A percentile compares a stretch with the other conserved stretches of the same genome.
Conservation (phyloP, 148 eudicot genomes). For the Cornus kousa region DNA sequence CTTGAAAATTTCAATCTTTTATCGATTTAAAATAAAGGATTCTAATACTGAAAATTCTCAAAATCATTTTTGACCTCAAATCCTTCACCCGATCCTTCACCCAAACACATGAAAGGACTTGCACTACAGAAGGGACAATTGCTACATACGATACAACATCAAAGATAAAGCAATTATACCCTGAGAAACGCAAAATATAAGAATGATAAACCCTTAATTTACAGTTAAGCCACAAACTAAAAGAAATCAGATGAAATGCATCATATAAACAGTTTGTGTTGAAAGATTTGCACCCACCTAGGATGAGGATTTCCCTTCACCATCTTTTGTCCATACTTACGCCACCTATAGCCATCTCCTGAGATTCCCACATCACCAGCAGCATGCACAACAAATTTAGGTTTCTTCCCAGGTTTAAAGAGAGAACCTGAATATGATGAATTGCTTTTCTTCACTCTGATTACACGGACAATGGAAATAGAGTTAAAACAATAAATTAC, state of each 20-base stretch:
- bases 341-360: slow-evolving; percentile 89
- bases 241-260: not conserved
- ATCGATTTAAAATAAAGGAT: too few relatives aligned
- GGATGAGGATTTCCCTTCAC: slow-evolving; percentile 86
- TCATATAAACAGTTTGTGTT: not conserved
- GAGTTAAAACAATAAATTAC: not conserved
- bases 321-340: slow-evolving; percentile 93
- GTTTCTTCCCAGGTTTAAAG: slow-evolving; percentile 60
- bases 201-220: not conserved
- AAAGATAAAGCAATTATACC: not conserved
- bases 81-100: too few relatives aligned
- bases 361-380: slow-evolving; percentile 61
- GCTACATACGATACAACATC: not conserved
- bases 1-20: too few relatives aligned
- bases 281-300: slow-evolving; percentile 41
- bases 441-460: slow-evolving; percentile 58
- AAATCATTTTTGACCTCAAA: too few relatives aligned
- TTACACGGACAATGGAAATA: slow-evolving; percentile 12
- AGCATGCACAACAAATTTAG: slow-evolving; percentile 68
- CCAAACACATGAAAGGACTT: not conserved
- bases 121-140: not conserved
- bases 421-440: slow-evolving; percentile 33
- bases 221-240: not conserved
- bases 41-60: too few relatives aligned
- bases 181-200: not conserved